phyloP scores from a whole-genome alignment of 192 early-diverging fungal genomes.

The Dissophora ornata region DNA sequence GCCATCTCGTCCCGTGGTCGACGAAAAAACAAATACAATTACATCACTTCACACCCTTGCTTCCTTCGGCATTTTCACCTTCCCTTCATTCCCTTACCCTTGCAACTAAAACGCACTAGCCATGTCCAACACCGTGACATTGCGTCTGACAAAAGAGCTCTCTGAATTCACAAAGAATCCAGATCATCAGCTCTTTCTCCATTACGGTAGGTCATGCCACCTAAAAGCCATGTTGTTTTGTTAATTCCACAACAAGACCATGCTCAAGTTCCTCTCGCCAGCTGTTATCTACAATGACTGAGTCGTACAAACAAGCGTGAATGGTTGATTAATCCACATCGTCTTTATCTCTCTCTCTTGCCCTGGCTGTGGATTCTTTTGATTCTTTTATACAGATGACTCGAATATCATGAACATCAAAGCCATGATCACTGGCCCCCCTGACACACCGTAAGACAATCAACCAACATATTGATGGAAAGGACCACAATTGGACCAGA shows the following conservation, averaged over 20 bases:
- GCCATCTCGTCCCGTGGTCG: not conserved
- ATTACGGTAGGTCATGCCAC: conserved; percentile 39
- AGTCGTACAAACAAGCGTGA: too few species aligned
- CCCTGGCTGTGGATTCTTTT: too few species aligned
- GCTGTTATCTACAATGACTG: too few species aligned
- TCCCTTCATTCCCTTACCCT: too few species aligned
- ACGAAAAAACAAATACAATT: too few species aligned
- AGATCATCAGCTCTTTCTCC: conserved; percentile 48
- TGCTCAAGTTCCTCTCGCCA: too few species aligned
- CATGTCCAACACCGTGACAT: conserved; percentile 53
- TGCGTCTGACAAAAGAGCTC: conserved; percentile 47
- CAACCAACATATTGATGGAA: not conserved
- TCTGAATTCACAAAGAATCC: conserved; percentile 54
- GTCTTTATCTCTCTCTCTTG: not conserved
- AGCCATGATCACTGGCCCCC: conserved; percentile 70
- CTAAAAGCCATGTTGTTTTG: too few species aligned
- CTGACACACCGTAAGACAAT: conserved; percentile 65
- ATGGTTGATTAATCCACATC: too few species aligned
- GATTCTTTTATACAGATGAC: too few species aligned
- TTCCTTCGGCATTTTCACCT: too few species aligned
- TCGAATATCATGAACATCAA: conserved; percentile 71
- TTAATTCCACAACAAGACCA: too few species aligned
- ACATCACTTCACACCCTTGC: too few species aligned
- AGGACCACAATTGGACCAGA: not conserved
- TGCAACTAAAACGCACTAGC: not conserved